Conservation (phyloP, 257 asterid species). For the Solanum corneliomulleri region DNA sequence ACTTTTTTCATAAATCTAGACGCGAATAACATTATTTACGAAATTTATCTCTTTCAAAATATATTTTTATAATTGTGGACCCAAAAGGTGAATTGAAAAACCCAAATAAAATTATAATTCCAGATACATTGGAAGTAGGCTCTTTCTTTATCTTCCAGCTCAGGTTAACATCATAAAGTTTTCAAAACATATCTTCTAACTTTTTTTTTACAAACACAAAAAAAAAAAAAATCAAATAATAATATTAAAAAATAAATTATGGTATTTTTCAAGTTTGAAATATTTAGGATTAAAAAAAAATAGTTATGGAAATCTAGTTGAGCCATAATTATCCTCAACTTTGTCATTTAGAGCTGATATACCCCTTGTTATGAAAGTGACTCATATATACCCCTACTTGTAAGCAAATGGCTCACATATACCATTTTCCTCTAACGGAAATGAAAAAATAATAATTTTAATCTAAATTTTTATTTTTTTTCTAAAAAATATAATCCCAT, state of each 20-base stretch:
- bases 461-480: no score
- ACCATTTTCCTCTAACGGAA: no score
- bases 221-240: neutral
- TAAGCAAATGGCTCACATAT: no score
- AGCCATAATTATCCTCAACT: neutral
- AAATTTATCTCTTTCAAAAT: neutral
- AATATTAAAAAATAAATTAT: neutral
- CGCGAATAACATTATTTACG: neutral
- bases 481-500: no score
- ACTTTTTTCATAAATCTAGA: neutral
- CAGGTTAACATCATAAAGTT: neutral
- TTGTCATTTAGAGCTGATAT: no score
- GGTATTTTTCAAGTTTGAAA: neutral
- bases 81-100: neutral
- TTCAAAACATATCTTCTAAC: neutral
- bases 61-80: neutral
- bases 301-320: neutral
- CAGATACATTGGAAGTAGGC: neutral
- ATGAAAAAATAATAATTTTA: no score
- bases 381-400: no score
- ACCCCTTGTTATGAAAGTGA: no score
- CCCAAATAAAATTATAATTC: neutral
- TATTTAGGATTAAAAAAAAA: neutral
- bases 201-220: neutral
- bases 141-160: conserved; percentile 1